Percentiles rank a stretch among this genome's conserved stretches.
phyloP scores from a whole-genome alignment of 2,329 filamentous ascomycete species.

The Colletotrichum magnum region DNA sequence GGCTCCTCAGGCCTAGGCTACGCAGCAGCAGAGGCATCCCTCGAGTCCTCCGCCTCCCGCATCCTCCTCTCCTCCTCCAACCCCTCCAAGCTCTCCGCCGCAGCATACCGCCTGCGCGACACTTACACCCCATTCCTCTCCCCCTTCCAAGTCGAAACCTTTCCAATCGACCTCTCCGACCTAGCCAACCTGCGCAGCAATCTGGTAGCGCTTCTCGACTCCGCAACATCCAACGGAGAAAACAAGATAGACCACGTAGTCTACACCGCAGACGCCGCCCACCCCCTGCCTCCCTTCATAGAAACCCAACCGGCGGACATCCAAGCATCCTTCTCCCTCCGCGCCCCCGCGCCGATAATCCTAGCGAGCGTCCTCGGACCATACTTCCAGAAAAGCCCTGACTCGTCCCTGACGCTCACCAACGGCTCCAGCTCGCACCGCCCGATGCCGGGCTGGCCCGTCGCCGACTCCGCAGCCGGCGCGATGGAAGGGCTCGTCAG shows the following conservation, averaged over 20 bases:
- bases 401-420: constrained; percentile 27
- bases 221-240: background rate
- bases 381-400: background rate
- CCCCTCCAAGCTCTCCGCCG: constrained; percentile 13
- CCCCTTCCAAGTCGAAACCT: background rate
- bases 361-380: background rate
- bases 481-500: constrained; percentile 21
- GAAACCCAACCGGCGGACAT: background rate
- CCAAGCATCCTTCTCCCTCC: constrained; percentile 6
- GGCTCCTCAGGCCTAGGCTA: constrained; percentile 31
- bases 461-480: constrained; percentile 10
- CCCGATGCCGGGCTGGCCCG: constrained; percentile 24
- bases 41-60: background rate
- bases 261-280: constrained; percentile 26
- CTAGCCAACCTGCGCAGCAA: constrained; percentile 6
- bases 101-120: background rate
- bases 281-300: background rate
- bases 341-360: constrained; percentile 16
- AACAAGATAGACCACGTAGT: constrained; percentile 18
- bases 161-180: constrained; percentile 19
- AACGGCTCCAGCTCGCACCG: constrained; percentile 26
- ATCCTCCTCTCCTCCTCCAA: constrained; percentile 24
- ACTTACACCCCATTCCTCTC: constrained; percentile 1
- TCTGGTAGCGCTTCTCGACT: background rate
- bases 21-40: constrained; percentile 20